Evolutionary conservation across 805 yeast genomes (phyloP).

Genomic region (Candida piceae): DNA sequence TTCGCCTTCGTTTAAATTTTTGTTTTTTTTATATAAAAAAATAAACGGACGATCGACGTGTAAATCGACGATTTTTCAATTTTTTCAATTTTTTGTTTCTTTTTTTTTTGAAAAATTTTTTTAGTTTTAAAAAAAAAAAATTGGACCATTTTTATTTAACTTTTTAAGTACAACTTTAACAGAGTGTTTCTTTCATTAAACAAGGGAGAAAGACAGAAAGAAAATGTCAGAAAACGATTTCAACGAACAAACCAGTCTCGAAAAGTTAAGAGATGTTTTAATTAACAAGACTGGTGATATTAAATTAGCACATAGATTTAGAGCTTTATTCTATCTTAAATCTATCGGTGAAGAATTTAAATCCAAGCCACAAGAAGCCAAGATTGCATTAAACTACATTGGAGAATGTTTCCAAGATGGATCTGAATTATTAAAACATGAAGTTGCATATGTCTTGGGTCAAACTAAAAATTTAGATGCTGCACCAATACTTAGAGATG

Average conservation of each 20-base stretch:
- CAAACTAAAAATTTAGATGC: conserved; percentile 84
- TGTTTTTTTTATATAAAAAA: too few species aligned
- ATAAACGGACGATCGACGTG: too few species aligned
- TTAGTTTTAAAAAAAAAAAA: too few species aligned
- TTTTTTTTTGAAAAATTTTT: too few species aligned
- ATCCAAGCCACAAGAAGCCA: conserved; percentile 48
- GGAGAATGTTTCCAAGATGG: conserved; percentile 77
- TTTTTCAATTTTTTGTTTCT: too few species aligned
- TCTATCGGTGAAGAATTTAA: conserved; percentile 73
- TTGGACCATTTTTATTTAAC: too few species aligned
- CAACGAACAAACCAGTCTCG: conserved; percentile 37
- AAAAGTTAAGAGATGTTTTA: conserved; percentile 67
- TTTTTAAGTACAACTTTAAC: too few species aligned
- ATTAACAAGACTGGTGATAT: conserved; percentile 61
- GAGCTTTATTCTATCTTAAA: conserved; percentile 91
- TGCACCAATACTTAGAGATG: conserved; percentile 69
- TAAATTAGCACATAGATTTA: conserved; percentile 79
- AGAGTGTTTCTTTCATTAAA: too few species aligned
- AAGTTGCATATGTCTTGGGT: conserved; percentile 95
- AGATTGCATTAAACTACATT: conserved; percentile 71
- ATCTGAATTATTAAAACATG: conserved; percentile 91
- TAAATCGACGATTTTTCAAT: too few species aligned
- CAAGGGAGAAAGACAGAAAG: too few species aligned
- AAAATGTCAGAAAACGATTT: conserved; percentile 21
- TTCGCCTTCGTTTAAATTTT: too few species aligned